Evolutionary conservation across 2,329 filamentous ascomycete species (phyloP).

Genomic region (Ustulina deusta): DNA sequence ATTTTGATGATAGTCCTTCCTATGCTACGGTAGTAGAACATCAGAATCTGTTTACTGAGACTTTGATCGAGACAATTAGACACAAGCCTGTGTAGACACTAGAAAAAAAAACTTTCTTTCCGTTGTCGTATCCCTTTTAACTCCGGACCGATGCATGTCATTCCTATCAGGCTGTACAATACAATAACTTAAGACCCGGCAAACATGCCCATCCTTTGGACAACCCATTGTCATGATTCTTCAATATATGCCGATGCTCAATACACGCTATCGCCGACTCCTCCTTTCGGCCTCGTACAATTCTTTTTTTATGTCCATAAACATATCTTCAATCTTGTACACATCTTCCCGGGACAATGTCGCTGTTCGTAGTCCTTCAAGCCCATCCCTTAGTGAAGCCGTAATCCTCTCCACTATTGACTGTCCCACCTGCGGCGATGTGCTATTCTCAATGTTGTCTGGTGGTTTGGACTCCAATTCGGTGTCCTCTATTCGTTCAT

Average conservation of each 20-base stretch:
- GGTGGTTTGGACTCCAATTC: conserved; percentile 1
- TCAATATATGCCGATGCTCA: conserved; percentile 24
- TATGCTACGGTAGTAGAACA: not conserved
- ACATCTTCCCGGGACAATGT: conserved; percentile 74
- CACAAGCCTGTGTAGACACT: not conserved
- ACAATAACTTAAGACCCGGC: conserved; percentile 17
- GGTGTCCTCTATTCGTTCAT: conserved; percentile 15
- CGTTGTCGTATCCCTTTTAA: conserved; percentile 27
- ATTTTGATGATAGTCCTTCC: not conserved
- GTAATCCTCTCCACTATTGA: conserved; percentile 63
- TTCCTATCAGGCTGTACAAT: conserved; percentile 23
- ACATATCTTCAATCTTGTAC: conserved; percentile 78
- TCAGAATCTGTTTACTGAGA: not conserved
- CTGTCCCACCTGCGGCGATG: conserved; percentile 45
- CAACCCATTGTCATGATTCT: conserved; percentile 22
- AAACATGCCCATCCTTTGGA: conserved; percentile 13
- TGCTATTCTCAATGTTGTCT: conserved; percentile 25
- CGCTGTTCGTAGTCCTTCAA: conserved; percentile 70
- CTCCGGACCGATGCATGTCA: conserved; percentile 35
- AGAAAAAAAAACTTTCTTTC: not conserved
- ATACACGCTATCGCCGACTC: conserved; percentile 50
- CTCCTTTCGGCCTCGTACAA: conserved; percentile 77
- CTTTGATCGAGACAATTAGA: not conserved
- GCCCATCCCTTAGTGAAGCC: conserved; percentile 63
- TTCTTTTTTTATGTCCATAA: conserved; percentile 82